Evolutionary conservation across 139 green algal genomes (phyloP).

Genomic region (Closterium sp.): DNA sequence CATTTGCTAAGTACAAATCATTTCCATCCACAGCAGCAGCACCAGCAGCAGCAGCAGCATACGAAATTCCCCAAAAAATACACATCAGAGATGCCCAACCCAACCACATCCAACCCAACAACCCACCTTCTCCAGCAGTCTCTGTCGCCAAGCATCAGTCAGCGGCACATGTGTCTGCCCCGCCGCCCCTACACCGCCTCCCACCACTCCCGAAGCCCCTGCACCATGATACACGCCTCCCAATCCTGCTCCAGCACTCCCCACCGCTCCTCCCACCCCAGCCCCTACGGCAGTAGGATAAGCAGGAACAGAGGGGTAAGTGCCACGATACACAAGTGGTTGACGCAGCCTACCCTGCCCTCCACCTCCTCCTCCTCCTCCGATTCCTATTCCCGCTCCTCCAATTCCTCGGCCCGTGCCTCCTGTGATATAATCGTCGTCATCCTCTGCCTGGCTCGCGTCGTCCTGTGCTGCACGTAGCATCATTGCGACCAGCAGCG

Average conservation of each 20-base stretch:
- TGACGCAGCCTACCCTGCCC: background rate
- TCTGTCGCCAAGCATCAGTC: background rate
- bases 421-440: background rate
- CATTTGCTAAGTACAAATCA: too few relatives aligned
- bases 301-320: background rate
- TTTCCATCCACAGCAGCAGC: too few relatives aligned
- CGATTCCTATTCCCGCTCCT: background rate
- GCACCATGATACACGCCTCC: background rate
- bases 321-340: background rate
- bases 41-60: too few relatives aligned
- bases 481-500: conserved; percentile 1
- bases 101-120: background rate
- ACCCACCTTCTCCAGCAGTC: background rate
- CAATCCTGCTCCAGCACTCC: background rate
- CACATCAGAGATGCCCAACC: too few relatives aligned
- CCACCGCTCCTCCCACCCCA: background rate
- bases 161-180: background rate
- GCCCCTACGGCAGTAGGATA: background rate
- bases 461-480: background rate
- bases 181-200: background rate
- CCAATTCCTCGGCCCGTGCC: background rate
- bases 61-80: too few relatives aligned
- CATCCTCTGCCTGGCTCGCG: background rate
- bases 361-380: background rate
- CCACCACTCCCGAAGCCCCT: background rate